These are phyloP conservation scores for Circinella umbellata DNA, from an alignment of 371 early-diverging fungal genomes.

Conservation along the genomic window DNA sequence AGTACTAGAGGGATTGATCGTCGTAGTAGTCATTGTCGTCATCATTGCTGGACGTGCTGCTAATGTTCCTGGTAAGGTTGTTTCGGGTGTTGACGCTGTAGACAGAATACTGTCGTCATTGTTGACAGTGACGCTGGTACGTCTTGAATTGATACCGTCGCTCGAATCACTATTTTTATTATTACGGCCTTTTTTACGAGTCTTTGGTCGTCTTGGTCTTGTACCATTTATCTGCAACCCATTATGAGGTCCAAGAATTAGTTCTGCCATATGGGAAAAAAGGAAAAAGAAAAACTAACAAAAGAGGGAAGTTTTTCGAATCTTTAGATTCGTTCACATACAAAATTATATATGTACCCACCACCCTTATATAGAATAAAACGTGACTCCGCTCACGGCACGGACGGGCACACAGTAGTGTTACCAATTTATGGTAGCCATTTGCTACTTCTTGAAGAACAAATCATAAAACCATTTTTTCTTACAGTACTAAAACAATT, in stretches of 20 bases:
- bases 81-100: background rate
- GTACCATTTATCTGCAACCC: conserved; percentile 29
- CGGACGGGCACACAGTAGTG: too few relatives aligned
- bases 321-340: too few relatives aligned
- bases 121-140: background rate
- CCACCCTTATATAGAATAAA: too few relatives aligned
- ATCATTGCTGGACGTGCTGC: background rate
- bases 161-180: background rate
- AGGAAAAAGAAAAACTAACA: background rate
- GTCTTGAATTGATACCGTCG: background rate
- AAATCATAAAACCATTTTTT: too few relatives aligned
- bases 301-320: background rate
- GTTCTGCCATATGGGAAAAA: conserved; percentile 22
- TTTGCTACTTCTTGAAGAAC: too few relatives aligned
- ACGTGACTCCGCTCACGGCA: too few relatives aligned
- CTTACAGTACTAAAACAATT: background rate
- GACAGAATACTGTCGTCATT: background rate
- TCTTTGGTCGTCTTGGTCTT: conserved; percentile 29
- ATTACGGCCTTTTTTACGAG: conserved; percentile 10
- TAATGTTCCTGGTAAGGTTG: background rate
- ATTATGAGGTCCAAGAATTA: conserved; percentile 31
- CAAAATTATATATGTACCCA: too few relatives aligned
- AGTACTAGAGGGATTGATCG: background rate
- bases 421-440: too few relatives aligned
- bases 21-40: background rate